Conservation (phyloP, 441 rosid genomes). For the Aquilaria agallochum region DNA sequence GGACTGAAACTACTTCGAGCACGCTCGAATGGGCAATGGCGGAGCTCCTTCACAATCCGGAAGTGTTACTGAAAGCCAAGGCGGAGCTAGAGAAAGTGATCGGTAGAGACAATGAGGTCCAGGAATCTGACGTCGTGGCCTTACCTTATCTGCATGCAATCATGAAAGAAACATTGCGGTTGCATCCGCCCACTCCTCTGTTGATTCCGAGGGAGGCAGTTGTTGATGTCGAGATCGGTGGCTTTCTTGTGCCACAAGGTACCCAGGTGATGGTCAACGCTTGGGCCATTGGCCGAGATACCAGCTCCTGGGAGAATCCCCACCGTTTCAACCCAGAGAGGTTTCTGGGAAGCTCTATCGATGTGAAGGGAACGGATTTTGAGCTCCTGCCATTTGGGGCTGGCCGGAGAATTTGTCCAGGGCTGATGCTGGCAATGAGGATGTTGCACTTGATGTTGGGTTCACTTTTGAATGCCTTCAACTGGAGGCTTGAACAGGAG, state of each 20-base stretch:
- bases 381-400: slow-evolving; percentile 41
- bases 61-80: slow-evolving; percentile 22
- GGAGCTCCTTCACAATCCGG: slow-evolving; percentile 47
- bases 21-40: slow-evolving; percentile 78
- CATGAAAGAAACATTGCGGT: slow-evolving; percentile 40
- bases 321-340: slow-evolving; percentile 43
- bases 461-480: slow-evolving; percentile 28
- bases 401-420: slow-evolving; percentile 49
- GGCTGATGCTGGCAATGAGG: slow-evolving; percentile 38
- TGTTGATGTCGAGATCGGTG: slow-evolving; percentile 21
- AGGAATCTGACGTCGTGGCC: slow-evolving; percentile 24
- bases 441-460: slow-evolving; percentile 35
- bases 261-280: slow-evolving; percentile 42
- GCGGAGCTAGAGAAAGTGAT: slow-evolving; percentile 24
- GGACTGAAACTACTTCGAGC: slow-evolving; percentile 53
- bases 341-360: slow-evolving; percentile 32
- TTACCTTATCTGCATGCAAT: slow-evolving; percentile 33
- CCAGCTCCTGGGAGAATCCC: slow-evolving; percentile 36
- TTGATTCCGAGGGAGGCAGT: slow-evolving; percentile 23
- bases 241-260: slow-evolving; percentile 27
- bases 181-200: slow-evolving; percentile 36
- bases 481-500: slow-evolving; percentile 38
- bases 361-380: slow-evolving; percentile 34
- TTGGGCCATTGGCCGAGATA: slow-evolving; percentile 54
- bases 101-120: slow-evolving; percentile 22